Evolutionary conservation across 768 basidiomycete genomes (phyloP), one percentile per base, ranked within the genome.

Genomic region (Basidioascus undulatus): DNA sequence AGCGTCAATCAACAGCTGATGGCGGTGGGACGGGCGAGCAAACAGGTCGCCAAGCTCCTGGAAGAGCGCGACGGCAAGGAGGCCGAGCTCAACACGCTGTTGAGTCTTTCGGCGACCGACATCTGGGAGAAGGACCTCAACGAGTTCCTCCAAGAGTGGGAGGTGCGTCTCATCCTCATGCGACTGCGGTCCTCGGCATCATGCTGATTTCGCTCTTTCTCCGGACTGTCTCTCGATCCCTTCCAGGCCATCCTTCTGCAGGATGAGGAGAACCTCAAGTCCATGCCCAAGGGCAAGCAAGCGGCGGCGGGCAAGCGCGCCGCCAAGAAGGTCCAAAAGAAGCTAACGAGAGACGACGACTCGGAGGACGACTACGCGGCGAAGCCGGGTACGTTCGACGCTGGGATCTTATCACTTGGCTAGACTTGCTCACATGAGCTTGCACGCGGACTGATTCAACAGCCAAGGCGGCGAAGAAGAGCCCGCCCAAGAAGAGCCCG

Each of bases 61-160:
- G 65, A 69, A 49, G 82, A 83, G 63, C 74, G 78, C 1, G 68
- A 66, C 30, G 72, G 72, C 45, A 89, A 89, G 58, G 81, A 89
- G 57, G 52, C 56, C 3, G 86, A 96, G 55, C 64, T 96, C 20
- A 62, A 84, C 19, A 61, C 53, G 4, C 64, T 96, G 28, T 71
- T 94, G 18, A 69, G 76, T 47, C 72, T 74, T 44, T 71, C 71
- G 0, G 81, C 84, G 0, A 72, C 70, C 44, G 70, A 78, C 46
- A 62, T 98, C 47, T 98, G 89, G 89, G 79, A 83, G 51, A 62
- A 64, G 8, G 89, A 98, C 51, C 63, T 98, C 15, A 82, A 92
- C 49, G 61, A 55, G 28, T 87, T 96, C 65, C 55, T 83, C 32
- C 65, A 59, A 23, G 73, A 77, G 55, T 94, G 84, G 84, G 68